phyloP scores from a whole-genome alignment of 768 basidiomycete genomes.

The Lactarius deliciosus region DNA sequence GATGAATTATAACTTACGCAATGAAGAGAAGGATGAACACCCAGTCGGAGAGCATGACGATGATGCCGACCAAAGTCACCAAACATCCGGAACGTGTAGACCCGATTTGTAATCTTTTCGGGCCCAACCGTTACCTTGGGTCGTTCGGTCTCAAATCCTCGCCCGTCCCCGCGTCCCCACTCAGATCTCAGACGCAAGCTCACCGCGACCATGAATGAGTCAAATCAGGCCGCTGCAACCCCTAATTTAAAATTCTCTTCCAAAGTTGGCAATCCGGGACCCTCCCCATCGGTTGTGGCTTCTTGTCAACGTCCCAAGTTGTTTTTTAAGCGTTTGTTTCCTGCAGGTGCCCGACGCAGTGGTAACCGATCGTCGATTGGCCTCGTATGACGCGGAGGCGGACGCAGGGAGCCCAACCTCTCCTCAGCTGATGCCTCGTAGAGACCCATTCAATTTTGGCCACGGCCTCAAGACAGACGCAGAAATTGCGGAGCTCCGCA shows the following conservation, averaged over 20 bases:
- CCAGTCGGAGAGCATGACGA: conserved; percentile 7
- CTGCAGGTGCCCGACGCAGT: conserved; percentile 25
- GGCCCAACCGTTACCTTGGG: conserved; percentile 9
- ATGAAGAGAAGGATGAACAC: not conserved
- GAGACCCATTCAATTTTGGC: conserved; percentile 69
- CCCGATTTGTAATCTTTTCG: conserved; percentile 13
- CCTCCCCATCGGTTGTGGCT: conserved; percentile 5
- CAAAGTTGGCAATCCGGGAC: not conserved
- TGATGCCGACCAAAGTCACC: not conserved
- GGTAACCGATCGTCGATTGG: conserved; percentile 27
- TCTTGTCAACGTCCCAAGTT: not conserved
- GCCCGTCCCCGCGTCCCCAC: not conserved
- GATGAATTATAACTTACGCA: not conserved
- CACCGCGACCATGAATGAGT: not conserved
- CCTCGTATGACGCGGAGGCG: conserved; percentile 30
- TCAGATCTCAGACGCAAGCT: not conserved
- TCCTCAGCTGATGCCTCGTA: conserved; percentile 37
- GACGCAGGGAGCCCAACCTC: conserved; percentile 45
- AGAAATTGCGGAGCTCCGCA: conserved; percentile 61
- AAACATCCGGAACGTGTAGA: not conserved
- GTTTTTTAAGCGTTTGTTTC: not conserved
- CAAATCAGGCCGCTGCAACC: not conserved
- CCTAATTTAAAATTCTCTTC: not conserved
- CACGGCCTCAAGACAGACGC: conserved; percentile 59
- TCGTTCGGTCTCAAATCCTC: conserved; percentile 2